phyloP scores from a whole-genome alignment of 352 stramenopile species.

The Phytophthora fragariaefolia region DNA sequence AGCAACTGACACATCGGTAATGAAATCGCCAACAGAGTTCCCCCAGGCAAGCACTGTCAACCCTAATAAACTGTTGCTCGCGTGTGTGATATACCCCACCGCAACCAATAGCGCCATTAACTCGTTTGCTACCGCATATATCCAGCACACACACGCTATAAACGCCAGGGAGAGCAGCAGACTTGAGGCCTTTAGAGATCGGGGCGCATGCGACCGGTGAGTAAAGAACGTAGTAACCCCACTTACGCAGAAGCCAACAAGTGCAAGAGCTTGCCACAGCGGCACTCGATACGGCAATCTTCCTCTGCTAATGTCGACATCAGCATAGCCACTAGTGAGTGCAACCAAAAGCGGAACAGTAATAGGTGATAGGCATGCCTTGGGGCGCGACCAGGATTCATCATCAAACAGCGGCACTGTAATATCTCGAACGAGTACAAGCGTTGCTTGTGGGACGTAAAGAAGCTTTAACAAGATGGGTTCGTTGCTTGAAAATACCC shows the following conservation, averaged over 20 bases:
- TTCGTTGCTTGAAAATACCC: constrained; percentile 52
- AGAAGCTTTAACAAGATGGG: constrained; percentile 55
- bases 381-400: constrained; percentile 76
- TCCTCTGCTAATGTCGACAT: constrained; percentile 29
- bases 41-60: constrained; percentile 86
- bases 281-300: constrained; percentile 36
- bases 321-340: constrained; percentile 55
- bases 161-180: constrained; percentile 80
- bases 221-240: constrained; percentile 73
- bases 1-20: constrained; percentile 86
- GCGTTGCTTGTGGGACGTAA: constrained; percentile 51
- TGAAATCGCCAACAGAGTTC: constrained; percentile 85
- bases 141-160: constrained; percentile 90
- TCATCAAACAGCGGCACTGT: constrained; percentile 77
- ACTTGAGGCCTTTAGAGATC: constrained; percentile 49
- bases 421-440: constrained; percentile 66
- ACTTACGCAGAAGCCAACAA: constrained; percentile 45
- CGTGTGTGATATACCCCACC: constrained; percentile 76
- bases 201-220: constrained; percentile 66
- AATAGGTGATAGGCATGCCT: constrained; percentile 85
- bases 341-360: constrained; percentile 89
- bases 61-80: constrained; percentile 77
- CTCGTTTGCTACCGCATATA: constrained; percentile 91
- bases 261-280: constrained; percentile 51
- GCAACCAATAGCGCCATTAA: constrained; percentile 84